Base-by-base conservation (phyloP, 371 early-diverging fungal species). In the Umbelopsis sp. region DNA sequence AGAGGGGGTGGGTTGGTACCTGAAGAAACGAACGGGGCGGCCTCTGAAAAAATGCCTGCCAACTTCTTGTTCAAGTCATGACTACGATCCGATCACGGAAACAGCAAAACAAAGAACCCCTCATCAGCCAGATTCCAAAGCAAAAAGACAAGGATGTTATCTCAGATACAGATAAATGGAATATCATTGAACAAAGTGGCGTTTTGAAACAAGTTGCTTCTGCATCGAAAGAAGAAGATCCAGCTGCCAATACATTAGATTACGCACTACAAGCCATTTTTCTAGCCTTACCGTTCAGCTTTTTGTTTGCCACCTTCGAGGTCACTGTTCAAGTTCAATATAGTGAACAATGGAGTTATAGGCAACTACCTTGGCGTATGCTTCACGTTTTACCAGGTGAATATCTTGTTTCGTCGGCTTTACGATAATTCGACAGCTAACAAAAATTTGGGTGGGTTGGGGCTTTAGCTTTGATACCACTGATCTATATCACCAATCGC, bases 301-400 rank as follows among this genome's bases (percentile, higher is more conserved):
- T 84, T 51, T 70, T 87, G 14, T 72, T 87, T 63, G 82, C 81
- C 16, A 80, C 86, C 24, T 86, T 87, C 76, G 86, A 87, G 57
- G 77, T 87, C 44, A 79, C 84, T 4, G 88, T 87, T 20, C 85
- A 84, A 50, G 80, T 86, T 3, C 88, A 87, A 69, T 87, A 77
- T 50, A 80, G 77, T 25, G 88, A 87, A 67, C 77, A 79, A 16
- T 87, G 86, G 79, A 71, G 73, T 46, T 79, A 74, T 52, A 24
- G 50, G 14, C 76, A 80, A 9, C 63, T 84, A 44, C 51, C 77
- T 4, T 38, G 69, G 11, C 83, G 81, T 51, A 69, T 77, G 20
- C 29, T 76, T 16, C 84, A 84, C 68, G 62, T 82, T 24, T 78
- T 79, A 45, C 88, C 88, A 77, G 86, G 88, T 87, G 81, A 67